Percentiles rank a stretch among this genome's conserved stretches.
phyloP scores from a whole-genome alignment of 1,284 basidiomycete species.

The Sanghuangporus baumii region DNA sequence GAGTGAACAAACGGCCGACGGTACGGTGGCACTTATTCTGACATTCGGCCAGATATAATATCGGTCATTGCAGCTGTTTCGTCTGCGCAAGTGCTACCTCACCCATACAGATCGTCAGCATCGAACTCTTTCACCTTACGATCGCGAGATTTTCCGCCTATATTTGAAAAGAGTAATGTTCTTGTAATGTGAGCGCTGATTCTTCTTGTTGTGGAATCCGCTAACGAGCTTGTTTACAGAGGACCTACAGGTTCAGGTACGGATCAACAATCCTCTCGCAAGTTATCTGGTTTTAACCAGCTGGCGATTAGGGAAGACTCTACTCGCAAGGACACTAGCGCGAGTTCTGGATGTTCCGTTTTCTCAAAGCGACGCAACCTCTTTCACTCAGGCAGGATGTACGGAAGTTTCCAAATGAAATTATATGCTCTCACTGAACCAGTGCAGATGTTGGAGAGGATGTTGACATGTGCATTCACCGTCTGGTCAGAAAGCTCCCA shows the following conservation, averaged over 20 bases:
- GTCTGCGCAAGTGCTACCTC: conserved; percentile 53
- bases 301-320: conserved; percentile 65
- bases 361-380: conserved; percentile 81
- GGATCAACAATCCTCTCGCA: conserved; percentile 25
- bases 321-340: conserved; percentile 81
- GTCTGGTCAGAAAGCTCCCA: conserved; percentile 45
- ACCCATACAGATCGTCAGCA: conserved; percentile 33
- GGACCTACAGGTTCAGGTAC: conserved; percentile 80
- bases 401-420: conserved; percentile 30
- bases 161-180: conserved; percentile 93
- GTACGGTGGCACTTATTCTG: not conserved
- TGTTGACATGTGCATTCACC: conserved; percentile 84
- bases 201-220: not conserved
- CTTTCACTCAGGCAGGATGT: conserved; percentile 83
- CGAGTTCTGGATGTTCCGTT: conserved; percentile 88
- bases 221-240: conserved; percentile 32
- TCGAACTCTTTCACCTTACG: conserved; percentile 36
- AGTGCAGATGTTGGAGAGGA: conserved; percentile 86
- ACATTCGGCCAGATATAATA: not conserved
- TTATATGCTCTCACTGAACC: conserved; percentile 1
- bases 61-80: conserved; percentile 31
- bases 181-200: conserved; percentile 63
- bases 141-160: conserved; percentile 40
- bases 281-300: not conserved
- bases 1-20: conserved; percentile 19